Percentiles rank a stretch among this genome's conserved stretches.
Evolutionary conservation across 805 yeast genomes (phyloP).

Genomic region (Barnettozyma californica): DNA sequence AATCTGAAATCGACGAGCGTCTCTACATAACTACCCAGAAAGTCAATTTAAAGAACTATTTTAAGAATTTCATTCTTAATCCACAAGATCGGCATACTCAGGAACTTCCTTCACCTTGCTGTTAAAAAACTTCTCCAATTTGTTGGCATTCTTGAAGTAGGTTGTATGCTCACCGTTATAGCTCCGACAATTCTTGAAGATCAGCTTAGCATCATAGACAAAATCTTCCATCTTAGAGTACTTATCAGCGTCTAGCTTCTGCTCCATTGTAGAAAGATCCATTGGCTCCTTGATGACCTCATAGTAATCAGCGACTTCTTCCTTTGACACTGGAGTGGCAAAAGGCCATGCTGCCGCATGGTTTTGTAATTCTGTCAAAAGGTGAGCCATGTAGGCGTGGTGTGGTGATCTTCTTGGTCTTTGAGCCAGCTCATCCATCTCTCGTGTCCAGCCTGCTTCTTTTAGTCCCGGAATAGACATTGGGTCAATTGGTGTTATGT

Average conservation of each 20-base stretch:
- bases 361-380: constrained; percentile 82
- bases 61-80: constrained; percentile 28
- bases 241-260: constrained; percentile 83
- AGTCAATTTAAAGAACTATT: too few relatives aligned
- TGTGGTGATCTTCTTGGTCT: constrained; percentile 93
- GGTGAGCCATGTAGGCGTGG: constrained; percentile 85
- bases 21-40: background rate
- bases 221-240: constrained; percentile 90
- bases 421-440: constrained; percentile 95
- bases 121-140: constrained; percentile 84
- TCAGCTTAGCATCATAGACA: constrained; percentile 78
- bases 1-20: background rate
- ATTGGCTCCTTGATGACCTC: constrained; percentile 96
- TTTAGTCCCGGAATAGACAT: constrained; percentile 80
- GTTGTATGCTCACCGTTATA: constrained; percentile 95
- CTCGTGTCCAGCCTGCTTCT: constrained; percentile 98
- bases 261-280: constrained; percentile 96
- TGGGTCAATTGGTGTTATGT: constrained; percentile 63
- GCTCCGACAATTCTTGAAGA: constrained; percentile 85
- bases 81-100: constrained; percentile 81
- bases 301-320: constrained; percentile 94
- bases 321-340: constrained; percentile 84
- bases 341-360: constrained; percentile 99
- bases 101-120: constrained; percentile 83
- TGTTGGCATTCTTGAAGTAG: constrained; percentile 90